Evolutionary conservation across 2,329 filamentous ascomycete genomes (phyloP).

Genomic region (Grosmannia penicillata): DNA sequence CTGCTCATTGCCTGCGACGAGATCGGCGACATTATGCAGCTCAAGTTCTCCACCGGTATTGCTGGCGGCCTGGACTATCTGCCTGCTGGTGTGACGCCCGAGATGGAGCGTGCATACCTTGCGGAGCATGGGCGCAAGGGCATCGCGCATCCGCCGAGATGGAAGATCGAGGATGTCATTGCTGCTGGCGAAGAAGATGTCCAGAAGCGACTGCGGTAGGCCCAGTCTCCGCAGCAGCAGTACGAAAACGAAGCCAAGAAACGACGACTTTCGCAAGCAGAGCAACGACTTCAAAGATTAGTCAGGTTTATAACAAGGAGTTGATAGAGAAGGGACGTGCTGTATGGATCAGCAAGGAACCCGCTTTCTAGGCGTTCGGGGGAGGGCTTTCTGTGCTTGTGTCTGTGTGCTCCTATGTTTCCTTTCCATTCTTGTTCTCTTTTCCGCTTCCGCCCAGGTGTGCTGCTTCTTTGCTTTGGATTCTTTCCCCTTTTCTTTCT

Average conservation of each 20-base stretch:
- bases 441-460: background rate
- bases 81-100: slow-evolving; percentile 52
- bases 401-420: background rate
- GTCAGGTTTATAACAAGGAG: slow-evolving; percentile 6
- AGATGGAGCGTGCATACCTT: slow-evolving; percentile 57
- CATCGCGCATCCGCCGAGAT: slow-evolving; percentile 62
- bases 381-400: background rate
- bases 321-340: slow-evolving; percentile 2
- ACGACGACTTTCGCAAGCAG: slow-evolving; percentile 1
- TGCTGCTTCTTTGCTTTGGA: slow-evolving; percentile 2
- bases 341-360: background rate
- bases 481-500: slow-evolving; percentile 2
- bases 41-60: slow-evolving; percentile 94
- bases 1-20: slow-evolving; percentile 82
- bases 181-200: slow-evolving; percentile 27
- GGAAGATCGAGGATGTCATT: slow-evolving; percentile 73
- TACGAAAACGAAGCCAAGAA: slow-evolving; percentile 3
- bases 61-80: slow-evolving; percentile 74
- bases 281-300: slow-evolving; percentile 5
- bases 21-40: slow-evolving; percentile 77
- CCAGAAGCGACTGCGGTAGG: slow-evolving; percentile 16
- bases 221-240: slow-evolving; percentile 7
- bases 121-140: slow-evolving; percentile 51
- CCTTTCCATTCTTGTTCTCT: background rate
- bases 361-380: slow-evolving; percentile 5